Evolutionary conservation across 2,329 filamentous ascomycete genomes (phyloP), one percentile per base, ranked within the genome.

Genomic region (Colletotrichum echinochloae): DNA sequence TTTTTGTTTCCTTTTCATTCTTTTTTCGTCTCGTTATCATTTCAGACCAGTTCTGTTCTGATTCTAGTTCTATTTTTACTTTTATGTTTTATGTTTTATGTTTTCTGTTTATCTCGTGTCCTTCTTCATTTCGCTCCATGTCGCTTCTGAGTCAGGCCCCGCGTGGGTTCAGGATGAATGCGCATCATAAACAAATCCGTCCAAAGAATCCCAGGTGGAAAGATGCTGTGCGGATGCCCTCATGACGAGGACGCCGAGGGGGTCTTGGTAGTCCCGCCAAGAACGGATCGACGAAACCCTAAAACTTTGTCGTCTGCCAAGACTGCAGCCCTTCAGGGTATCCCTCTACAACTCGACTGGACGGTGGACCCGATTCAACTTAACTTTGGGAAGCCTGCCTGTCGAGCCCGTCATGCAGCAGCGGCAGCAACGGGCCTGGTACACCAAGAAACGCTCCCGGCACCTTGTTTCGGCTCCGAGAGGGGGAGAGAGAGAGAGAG

Each of bases 401-500:
- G 41, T 44, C 41, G 41, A 66, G 44, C 35, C 64, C 57, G 57
- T 46, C 28, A 30, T 46, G 28, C 48, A 54, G 23, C 49, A 41
- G 16, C 39, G 20, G 39, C 18, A 44, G 3, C 23, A 5, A 5
- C 26, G 23, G 5, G 55, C 20, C 55, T 51, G 44, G 54, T 44
- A 8, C 54, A 30, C 35, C 26, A 41, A 20, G 20, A 41, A 52
- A 28, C 49, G 44, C 49, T 28, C 35, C 46, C 66, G 60, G 66
- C 59, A 62, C 66, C 28, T 62, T 44, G 3, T 65, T 69, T 69
- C 66, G 66, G 66, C 66, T 48, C 66, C 66, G 65, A 44, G 18
- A 2, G 2, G 1, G 37, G 16, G 37, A 39, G 12, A 39, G 35
- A 35, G 35, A 35, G 35, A 35, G 35, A 35, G 35, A 35, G 8